Base-by-base conservation (phyloP, 2,329 filamentous ascomycete species). In the Arthrobotrys conoides region DNA sequence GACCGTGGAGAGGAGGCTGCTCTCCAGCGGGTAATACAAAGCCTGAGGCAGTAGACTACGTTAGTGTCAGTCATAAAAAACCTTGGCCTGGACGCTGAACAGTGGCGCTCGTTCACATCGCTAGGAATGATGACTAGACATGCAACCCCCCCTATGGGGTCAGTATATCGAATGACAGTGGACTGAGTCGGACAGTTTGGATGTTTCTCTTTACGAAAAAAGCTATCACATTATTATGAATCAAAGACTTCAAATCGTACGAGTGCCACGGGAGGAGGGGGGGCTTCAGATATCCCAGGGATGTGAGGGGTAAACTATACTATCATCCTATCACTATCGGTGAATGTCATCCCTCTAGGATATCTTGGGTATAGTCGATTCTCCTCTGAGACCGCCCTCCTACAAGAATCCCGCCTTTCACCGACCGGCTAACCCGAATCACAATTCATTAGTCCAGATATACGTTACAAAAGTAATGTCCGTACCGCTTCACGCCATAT, bases 211-310 rank as follows among this genome's bases (percentile, higher is more conserved):
- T 61, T 61, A 24, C 48, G 18, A 61, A 36, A 16, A 36, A 16
- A 55, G 41, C 46, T 66, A 27, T 73, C 70, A 67, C 61, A 73
- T 67, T 73, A 59, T 73, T 73, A 24, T 59, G 70, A 59, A 61
- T 61, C 57, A 41, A 61, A 61, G 53, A 73, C 61, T 46, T 44
- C 38, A 49, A n/a, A 72, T 67, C 63, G 70, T 67, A 73, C 70
- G 70, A 73, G 24, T 20, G 33, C 30, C 14, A 48, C 1, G 27
- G 38, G 27, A 22, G 36, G 30, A 46, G 36, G 36, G 59, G 46
- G 57, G 46, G 9, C n/a, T 16, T 33, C 18, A 38, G 53, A 59
- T 36, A 59, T 5, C 30, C n/a, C 20, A 59, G 33, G 44, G 59
- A 70, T 61, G 67, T 71, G 67, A 71, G 67, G 67, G 67, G 67